A percentile compares a stretch with the other conserved stretches of the same genome.
Evolutionary conservation across 139 green algal species (phyloP).

Genomic region (Chlamydomonas eustigma): DNA sequence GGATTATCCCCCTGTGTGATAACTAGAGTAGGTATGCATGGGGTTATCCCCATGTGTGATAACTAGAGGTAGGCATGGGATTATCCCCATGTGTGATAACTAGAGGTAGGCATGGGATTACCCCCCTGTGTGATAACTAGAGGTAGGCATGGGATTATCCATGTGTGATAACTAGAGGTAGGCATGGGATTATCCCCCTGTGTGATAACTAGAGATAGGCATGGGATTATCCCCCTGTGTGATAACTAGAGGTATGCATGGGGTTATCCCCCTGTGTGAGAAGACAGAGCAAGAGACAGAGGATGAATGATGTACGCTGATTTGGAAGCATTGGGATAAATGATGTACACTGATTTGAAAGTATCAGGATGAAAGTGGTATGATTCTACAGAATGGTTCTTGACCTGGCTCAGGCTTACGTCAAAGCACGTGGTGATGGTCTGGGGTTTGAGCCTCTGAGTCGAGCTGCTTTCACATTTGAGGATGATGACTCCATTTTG

Average conservation of each 20-base stretch:
- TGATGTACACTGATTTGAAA: neutral
- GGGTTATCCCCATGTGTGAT: neutral
- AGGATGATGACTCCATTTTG: neutral
- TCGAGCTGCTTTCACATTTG: conserved; percentile 27
- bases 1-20: too few relatives aligned
- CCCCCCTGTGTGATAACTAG: too few relatives aligned
- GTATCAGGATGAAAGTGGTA: neutral
- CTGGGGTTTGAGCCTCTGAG: conserved; percentile 38
- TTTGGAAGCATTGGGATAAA: neutral
- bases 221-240: too few relatives aligned
- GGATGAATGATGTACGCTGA: neutral
- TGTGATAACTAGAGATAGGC: too few relatives aligned
- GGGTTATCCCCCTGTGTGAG: too few relatives aligned
- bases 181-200: too few relatives aligned
- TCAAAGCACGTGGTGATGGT: conserved; percentile 42
- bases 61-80: too few relatives aligned
- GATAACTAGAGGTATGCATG: neutral
- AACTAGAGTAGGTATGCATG: neutral
- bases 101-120: too few relatives aligned
- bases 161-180: too few relatives aligned
- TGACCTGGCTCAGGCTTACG: conserved; percentile 26
- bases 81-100: too few relatives aligned
- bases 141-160: too few relatives aligned
- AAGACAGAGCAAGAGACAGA: neutral
- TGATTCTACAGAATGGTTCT: neutral